Conservation (phyloP, 441 rosid genomes). For the Kokia cookei region DNA sequence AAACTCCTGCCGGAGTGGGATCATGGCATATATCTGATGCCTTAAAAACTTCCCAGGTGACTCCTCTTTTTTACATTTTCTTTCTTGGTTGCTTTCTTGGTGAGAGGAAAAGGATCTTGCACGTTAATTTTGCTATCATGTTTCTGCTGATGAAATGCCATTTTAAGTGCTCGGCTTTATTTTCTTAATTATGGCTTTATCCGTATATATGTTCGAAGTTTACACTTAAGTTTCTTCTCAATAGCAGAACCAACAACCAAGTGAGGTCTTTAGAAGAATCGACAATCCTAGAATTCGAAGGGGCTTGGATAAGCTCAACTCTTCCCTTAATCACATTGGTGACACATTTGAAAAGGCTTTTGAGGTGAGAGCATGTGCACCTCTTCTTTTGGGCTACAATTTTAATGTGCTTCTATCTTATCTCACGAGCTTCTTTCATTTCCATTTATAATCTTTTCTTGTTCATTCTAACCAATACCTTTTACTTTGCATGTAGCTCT, state of each 20-base stretch:
- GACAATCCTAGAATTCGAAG: slow-evolving; percentile 67
- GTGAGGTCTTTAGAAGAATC: slow-evolving; percentile 34
- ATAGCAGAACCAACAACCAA: slow-evolving; percentile 26
- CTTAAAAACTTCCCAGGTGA: slow-evolving; percentile 40
- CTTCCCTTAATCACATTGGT: slow-evolving; percentile 79
- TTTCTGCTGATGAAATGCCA: neutral
- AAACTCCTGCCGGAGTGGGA: slow-evolving; percentile 18
- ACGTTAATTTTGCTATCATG: neutral
- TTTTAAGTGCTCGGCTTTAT: neutral
- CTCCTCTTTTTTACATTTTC: slow-evolving; percentile 20
- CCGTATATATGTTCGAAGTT: neutral
- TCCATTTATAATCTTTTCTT: neutral
- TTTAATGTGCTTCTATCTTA: neutral
- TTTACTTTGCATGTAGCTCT: neutral
- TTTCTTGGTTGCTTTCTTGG: neutral
- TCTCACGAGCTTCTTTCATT: neutral
- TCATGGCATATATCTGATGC: slow-evolving; percentile 31
- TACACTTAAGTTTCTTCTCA: neutral
- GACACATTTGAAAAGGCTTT: slow-evolving; percentile 81
- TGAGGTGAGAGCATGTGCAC: slow-evolving; percentile 41
- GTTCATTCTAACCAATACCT: neutral
- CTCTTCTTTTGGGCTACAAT: neutral
- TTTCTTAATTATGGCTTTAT: no score
- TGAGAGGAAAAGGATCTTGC: neutral
- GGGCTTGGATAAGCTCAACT: slow-evolving; percentile 59